Evolutionary conservation across 768 basidiomycete species (phyloP).

Genomic region (Phaeotremella fagi): DNA sequence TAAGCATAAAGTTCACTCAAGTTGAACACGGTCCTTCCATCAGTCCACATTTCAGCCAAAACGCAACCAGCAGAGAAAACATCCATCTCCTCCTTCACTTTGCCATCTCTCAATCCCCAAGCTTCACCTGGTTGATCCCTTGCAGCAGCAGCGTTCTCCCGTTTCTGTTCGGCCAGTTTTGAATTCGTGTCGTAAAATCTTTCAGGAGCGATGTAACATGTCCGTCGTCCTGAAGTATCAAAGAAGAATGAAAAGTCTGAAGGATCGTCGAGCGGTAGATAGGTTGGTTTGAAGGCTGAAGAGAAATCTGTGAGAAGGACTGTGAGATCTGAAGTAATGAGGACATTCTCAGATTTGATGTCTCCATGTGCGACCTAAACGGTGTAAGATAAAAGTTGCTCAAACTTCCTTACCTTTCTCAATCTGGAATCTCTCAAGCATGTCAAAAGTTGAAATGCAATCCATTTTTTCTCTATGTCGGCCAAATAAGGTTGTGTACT

Average conservation of each 20-base stretch:
- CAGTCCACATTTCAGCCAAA: constrained; percentile 89
- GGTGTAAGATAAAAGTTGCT: background rate
- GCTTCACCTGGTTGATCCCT: constrained; percentile 46
- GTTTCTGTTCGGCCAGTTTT: constrained; percentile 67
- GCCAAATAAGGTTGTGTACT: constrained; percentile 93
- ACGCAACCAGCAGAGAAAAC: constrained; percentile 94
- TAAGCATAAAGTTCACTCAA: constrained; percentile 94
- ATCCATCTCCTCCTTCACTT: constrained; percentile 93
- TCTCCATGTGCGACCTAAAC: constrained; percentile 85
- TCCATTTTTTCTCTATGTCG: constrained; percentile 94
- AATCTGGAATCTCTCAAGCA: constrained; percentile 76
- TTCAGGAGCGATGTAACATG: constrained; percentile 95
- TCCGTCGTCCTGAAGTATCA: constrained; percentile 86
- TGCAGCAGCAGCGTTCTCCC: constrained; percentile 24
- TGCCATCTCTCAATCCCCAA: constrained; percentile 65
- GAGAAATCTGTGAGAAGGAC: constrained; percentile 94
- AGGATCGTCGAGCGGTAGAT: constrained; percentile 90
- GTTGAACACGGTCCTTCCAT: constrained; percentile 87
- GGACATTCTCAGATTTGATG: constrained; percentile 93
- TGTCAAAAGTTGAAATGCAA: constrained; percentile 84
- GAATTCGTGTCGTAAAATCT: constrained; percentile 81
- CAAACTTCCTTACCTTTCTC: constrained; percentile 53
- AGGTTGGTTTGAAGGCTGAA: constrained; percentile 83
- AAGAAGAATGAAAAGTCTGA: constrained; percentile 98
- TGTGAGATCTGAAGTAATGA: constrained; percentile 95